phyloP scores from a whole-genome alignment of 2,329 filamentous ascomycete genomes.

The Monosporascus sp. region DNA sequence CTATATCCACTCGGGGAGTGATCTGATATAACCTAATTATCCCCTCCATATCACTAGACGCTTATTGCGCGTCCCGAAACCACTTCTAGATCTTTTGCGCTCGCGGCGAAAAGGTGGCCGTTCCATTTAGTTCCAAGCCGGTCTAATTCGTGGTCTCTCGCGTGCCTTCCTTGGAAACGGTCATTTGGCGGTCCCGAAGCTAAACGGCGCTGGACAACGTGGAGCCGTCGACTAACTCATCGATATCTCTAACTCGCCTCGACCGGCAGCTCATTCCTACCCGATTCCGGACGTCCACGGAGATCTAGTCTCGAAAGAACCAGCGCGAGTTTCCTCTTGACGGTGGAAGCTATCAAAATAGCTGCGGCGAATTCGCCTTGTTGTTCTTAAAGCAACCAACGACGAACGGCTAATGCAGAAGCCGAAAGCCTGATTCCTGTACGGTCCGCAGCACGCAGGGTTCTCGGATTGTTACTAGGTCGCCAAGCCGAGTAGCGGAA shows the following conservation, averaged over 20 bases:
- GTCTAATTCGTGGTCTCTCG: background rate
- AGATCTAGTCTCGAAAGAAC: background rate
- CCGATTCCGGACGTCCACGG: background rate
- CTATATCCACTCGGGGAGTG: background rate
- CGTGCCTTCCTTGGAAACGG: background rate
- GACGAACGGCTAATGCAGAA: background rate
- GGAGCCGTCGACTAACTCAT: background rate
- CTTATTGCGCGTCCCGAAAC: background rate
- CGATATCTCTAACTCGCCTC: background rate
- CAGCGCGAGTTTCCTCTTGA: background rate
- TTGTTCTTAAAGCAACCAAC: background rate
- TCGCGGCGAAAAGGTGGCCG: background rate
- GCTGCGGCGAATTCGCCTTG: background rate
- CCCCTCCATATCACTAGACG: background rate
- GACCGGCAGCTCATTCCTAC: background rate
- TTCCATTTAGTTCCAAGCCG: background rate
- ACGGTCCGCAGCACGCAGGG: background rate
- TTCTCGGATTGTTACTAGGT: background rate
- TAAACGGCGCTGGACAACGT: background rate
- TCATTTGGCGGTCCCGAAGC: background rate
- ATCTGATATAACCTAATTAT: slow-evolving; percentile 1
- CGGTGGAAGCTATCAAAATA: background rate
- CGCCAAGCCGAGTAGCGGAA: background rate
- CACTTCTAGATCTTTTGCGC: background rate
- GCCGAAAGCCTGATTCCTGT: background rate